Percentiles rank a stretch among this genome's conserved stretches.
Conservation (phyloP, 139 green algal genomes). For the Eudorina sp. region DNA sequence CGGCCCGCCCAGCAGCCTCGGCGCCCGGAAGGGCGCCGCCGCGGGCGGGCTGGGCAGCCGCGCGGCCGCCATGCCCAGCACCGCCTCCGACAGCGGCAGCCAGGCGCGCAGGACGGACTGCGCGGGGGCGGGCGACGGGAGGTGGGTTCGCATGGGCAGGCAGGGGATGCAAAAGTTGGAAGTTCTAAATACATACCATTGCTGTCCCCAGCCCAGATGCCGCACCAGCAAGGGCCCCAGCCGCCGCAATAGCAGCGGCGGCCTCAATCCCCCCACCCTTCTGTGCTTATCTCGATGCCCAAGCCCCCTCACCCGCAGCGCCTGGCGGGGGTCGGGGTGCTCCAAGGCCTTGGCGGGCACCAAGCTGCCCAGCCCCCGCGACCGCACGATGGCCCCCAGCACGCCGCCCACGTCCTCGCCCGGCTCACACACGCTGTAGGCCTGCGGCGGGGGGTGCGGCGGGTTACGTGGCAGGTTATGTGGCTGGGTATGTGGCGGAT, state of each 20-base stretch:
- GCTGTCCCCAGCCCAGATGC: no score
- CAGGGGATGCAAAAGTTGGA: no score
- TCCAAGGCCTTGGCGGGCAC: constrained; percentile 64
- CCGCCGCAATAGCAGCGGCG: no score
- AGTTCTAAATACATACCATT: no score
- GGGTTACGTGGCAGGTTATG: no score
- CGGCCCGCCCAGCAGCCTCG: constrained; percentile 67
- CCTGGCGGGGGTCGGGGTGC: constrained; percentile 69
- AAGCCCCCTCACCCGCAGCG: constrained; percentile 61
- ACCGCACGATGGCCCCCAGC: constrained; percentile 80
- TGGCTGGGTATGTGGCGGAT: no score
- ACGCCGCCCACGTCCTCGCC: constrained; percentile 68
- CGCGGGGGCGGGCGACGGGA: no score
- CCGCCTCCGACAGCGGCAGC: constrained; percentile 89
- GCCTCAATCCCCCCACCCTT: no score
- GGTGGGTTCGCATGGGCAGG: no score
- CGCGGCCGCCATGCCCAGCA: constrained; percentile 90
- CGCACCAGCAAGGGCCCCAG: no score
- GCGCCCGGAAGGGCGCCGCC: constrained; percentile 73
- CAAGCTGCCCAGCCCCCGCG: constrained; percentile 65
- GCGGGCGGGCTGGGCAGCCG: constrained; percentile 83
- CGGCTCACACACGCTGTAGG: constrained; percentile 76
- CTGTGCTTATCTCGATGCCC: background rate
- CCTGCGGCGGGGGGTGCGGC: constrained; percentile 47
- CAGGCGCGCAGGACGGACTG: constrained; percentile 88